Base-by-base conservation (phyloP, 306 rosid species). In the Gynostemma pentaphyllum region DNA sequence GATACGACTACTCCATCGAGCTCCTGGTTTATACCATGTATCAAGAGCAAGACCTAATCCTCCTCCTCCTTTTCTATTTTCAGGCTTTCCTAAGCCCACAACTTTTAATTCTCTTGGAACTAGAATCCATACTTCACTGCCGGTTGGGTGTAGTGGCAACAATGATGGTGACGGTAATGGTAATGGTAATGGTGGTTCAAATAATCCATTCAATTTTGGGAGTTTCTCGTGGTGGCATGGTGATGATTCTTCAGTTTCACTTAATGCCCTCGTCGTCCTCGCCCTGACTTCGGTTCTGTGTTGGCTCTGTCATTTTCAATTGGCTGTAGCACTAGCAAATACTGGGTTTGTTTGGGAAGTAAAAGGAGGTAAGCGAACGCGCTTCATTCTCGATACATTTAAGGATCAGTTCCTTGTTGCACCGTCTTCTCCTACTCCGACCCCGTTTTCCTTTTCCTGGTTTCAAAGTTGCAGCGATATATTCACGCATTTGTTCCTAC, bases 341-440 rank as follows among this genome's bases (percentile, higher is more conserved):
- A 32, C 75, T 7, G 74, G 67, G 14, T 36, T 79, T 5, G 72
- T 84, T 22, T 91, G 81, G 78, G 96, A 88, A 75, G 88, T 88
- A 6, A 88, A 64, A 75, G 88, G 89, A 56, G 98, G 98, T 29
- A 82, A 85, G 69, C 80, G 88, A 83, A 83, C 70, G 3, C 75
- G 22, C 75, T 79, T 85, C 15, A 49, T 80, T 56, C 79, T 89
- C 10, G 79, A 85, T 70, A 36, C 27, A 13, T 32, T 66, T 37
- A 67, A 78, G 1, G 98, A 91, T 70, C 64, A 39, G 41, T 91
- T 85, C 27, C 62, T 83, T 29, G 32, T 68, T 8, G 72, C 75
- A 14, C 45, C 78, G 68, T 66, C 22, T 32, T 40, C n/a, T n/a
- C n/a, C n/a, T 3, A 41, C 75, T 0, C 29, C 77, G 32, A 76